Conservation (phyloP, 371 early-diverging fungal species). For the Gilbertella persicaria region DNA sequence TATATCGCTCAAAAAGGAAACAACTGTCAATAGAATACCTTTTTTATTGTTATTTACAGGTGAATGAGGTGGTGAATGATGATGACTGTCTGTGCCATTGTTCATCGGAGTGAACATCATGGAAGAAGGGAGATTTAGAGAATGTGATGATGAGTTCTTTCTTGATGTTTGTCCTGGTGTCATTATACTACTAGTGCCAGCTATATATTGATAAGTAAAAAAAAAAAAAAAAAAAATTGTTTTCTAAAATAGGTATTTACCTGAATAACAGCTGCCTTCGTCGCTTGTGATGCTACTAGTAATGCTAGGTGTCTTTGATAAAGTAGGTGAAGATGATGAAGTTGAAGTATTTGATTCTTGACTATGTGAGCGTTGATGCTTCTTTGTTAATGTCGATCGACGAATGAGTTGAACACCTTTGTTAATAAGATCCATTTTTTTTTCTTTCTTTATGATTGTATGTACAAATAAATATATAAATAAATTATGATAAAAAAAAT, state of each 20-base stretch:
- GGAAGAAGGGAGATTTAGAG: constrained; percentile 10
- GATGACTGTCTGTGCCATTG: neutral
- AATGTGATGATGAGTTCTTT: constrained; percentile 14
- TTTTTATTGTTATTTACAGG: constrained; percentile 10
- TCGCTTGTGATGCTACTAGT: constrained; percentile 29
- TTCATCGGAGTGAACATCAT: constrained; percentile 19
- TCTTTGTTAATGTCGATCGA: constrained; percentile 19
- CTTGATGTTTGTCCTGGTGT: constrained; percentile 18
- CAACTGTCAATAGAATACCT: constrained; percentile 11
- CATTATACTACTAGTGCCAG: neutral
- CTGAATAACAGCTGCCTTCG: constrained; percentile 26
- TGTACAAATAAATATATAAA: neutral
- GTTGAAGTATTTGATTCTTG: constrained; percentile 14
- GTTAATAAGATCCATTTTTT: constrained; percentile 28
- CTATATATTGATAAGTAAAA: neutral
- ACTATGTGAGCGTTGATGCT: constrained; percentile 11
- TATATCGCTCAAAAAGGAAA: constrained; percentile 13
- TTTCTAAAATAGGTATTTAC: neutral
- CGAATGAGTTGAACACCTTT: constrained; percentile 31
- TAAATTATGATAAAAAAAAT: neutral
- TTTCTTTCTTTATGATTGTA: neutral
- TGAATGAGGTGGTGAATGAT: constrained; percentile 13
- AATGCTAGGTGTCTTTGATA: constrained; percentile 30
- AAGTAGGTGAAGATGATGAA: constrained; percentile 10
- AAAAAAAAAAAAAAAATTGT: too few species aligned